Evolutionary conservation across 1,284 basidiomycete species (phyloP).

Genomic region (Austroboletus niveus): DNA sequence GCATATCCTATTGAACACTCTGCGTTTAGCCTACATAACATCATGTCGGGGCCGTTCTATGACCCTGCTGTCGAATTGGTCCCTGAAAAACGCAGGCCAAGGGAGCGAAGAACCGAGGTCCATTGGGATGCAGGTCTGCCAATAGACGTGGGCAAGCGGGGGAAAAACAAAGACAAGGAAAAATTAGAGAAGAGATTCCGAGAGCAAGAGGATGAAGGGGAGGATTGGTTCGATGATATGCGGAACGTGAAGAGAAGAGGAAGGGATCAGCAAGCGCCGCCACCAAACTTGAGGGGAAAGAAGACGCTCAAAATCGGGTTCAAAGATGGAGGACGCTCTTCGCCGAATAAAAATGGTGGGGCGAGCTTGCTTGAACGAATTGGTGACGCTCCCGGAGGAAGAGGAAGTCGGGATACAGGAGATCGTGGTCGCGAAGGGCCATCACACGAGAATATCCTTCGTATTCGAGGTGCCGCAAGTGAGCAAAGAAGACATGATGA

Average conservation of each 20-base stretch:
- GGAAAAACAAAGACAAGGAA: constrained; percentile 56
- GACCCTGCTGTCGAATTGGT: constrained; percentile 36
- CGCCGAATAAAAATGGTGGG: constrained; percentile 6
- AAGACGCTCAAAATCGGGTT: constrained; percentile 39
- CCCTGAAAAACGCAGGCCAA: constrained; percentile 13
- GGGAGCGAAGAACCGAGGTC: constrained; percentile 15
- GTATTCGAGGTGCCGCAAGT: constrained; percentile 32
- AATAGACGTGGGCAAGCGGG: constrained; percentile 62
- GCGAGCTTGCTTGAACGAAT: constrained; percentile 32
- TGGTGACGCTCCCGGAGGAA: constrained; percentile 17
- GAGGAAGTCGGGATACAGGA: constrained; percentile 3
- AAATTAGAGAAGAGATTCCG: constrained; percentile 50
- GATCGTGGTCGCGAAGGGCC: constrained; percentile 11
- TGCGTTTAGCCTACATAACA: constrained; percentile 74
- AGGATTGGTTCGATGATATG: constrained; percentile 60
- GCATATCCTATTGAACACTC: constrained; percentile 60
- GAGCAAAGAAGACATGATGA: constrained; percentile 16
- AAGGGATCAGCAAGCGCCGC: constrained; percentile 8
- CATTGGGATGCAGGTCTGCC: constrained; percentile 48
- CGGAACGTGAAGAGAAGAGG: constrained; percentile 26
- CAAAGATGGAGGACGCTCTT: constrained; percentile 22
- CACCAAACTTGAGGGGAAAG: constrained; percentile 16
- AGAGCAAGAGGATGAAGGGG: constrained; percentile 49
- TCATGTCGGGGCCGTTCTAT: constrained; percentile 73
- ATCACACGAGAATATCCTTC: constrained; percentile 13